Percentiles rank a stretch among this genome's conserved stretches.
These are phyloP conservation scores for Candida adriatica DNA, from an alignment of 805 yeast genomes.

Conservation along the genomic window DNA sequence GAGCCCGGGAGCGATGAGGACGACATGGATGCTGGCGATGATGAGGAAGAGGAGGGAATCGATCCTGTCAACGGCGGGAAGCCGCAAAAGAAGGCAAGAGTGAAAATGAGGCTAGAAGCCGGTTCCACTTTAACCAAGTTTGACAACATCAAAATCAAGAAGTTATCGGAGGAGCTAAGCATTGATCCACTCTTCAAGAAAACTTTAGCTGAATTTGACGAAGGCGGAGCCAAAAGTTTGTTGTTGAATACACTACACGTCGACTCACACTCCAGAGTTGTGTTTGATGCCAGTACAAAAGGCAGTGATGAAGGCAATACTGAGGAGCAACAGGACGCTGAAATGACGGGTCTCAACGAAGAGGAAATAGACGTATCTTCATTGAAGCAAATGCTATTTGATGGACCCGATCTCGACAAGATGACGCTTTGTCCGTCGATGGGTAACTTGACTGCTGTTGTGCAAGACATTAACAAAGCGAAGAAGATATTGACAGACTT, in stretches of 20 bases:
- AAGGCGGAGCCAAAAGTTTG: slow-evolving; percentile 73
- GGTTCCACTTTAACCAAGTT: slow-evolving; percentile 41
- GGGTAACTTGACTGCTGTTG: slow-evolving; percentile 35
- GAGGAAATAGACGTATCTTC: slow-evolving; percentile 22
- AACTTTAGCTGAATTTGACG: slow-evolving; percentile 72
- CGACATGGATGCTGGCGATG: slow-evolving; percentile 18
- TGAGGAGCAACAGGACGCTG: slow-evolving; percentile 15
- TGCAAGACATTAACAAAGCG: slow-evolving; percentile 32
- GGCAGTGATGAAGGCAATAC: slow-evolving; percentile 12
- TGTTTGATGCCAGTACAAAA: slow-evolving; percentile 50
- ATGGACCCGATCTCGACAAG: slow-evolving; percentile 23
- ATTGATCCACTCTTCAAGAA: slow-evolving; percentile 73
- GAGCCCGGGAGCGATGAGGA: slow-evolving; percentile 17
- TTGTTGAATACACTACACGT: slow-evolving; percentile 54
- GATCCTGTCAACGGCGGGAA: slow-evolving; percentile 3
- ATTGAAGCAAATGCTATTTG: slow-evolving; percentile 22
- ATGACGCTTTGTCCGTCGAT: slow-evolving; percentile 66
- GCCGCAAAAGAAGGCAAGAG: slow-evolving; percentile 1
- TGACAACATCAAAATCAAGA: slow-evolving; percentile 42
- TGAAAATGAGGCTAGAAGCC: slow-evolving; percentile 28
- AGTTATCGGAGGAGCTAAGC: slow-evolving; percentile 55
- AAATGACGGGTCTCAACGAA: slow-evolving; percentile 14
- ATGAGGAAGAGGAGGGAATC: slow-evolving; percentile 22
- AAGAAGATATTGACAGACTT: slow-evolving; percentile 20
- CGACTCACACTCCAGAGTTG: slow-evolving; percentile 47